Percentiles rank a stretch among this genome's conserved stretches.
phyloP scores from a whole-genome alignment of 2,329 filamentous ascomycete species.

The Teratosphaeria gauchensis region DNA sequence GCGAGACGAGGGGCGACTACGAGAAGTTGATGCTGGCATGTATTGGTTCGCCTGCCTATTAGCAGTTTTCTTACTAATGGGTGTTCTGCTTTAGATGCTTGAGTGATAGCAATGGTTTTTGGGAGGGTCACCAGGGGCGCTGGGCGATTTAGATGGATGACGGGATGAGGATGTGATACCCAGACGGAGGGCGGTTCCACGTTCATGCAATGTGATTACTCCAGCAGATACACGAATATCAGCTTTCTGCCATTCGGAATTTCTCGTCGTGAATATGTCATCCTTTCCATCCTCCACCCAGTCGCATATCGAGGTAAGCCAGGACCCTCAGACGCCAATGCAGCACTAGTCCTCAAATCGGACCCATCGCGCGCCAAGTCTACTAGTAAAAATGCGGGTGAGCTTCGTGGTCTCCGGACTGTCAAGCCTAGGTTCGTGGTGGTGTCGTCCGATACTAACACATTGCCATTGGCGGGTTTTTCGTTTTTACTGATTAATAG shows the following conservation, averaged over 20 bases:
- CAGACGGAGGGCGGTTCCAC: neutral
- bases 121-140: neutral
- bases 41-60: conserved; percentile 7
- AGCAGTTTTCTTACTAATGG: neutral
- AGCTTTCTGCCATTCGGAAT: too few relatives aligned
- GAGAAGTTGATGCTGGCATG: conserved; percentile 61
- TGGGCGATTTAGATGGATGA: neutral
- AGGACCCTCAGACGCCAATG: neutral
- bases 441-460: neutral
- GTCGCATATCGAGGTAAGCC: too few relatives aligned
- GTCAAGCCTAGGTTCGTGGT: neutral
- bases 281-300: too few relatives aligned
- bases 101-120: neutral
- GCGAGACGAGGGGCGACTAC: conserved; percentile 82
- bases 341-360: neutral
- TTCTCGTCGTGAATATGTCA: too few relatives aligned
- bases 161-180: neutral
- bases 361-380: neutral
- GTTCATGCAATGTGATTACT: neutral
- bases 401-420: neutral
- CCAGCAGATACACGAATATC: neutral
- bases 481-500: neutral
- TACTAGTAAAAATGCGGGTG: neutral
- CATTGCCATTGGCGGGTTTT: neutral
- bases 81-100: neutral